Evolutionary conservation across 306 rosid genomes (phyloP).

Genomic region (Crataegus laevigata): DNA sequence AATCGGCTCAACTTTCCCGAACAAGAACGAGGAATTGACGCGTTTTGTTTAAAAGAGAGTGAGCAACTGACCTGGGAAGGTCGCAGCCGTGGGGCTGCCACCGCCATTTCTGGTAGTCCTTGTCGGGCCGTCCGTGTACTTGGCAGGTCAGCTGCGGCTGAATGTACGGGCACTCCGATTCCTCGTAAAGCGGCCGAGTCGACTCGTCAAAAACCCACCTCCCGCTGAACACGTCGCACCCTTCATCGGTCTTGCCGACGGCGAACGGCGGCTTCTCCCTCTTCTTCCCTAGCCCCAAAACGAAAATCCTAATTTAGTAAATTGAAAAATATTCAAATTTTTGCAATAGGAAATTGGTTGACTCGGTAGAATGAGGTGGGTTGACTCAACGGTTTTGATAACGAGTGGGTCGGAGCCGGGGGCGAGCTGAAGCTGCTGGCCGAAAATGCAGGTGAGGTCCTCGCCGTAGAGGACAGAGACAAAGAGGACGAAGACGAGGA

Average conservation of each 20-base stretch:
- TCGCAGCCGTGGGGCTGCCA: conserved; percentile 90
- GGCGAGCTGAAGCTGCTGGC: conserved; percentile 44
- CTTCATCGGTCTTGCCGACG: conserved; percentile 41
- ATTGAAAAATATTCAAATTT: background rate
- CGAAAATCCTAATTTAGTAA: conserved; percentile 13
- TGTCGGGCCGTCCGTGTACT: conserved; percentile 77
- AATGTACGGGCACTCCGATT: conserved; percentile 92
- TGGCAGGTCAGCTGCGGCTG: conserved; percentile 93
- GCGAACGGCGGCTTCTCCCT: conserved; percentile 49
- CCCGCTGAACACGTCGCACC: conserved; percentile 74
- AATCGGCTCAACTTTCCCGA: background rate
- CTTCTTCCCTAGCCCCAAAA: conserved; percentile 35
- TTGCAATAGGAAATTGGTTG: background rate
- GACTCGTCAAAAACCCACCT: conserved; percentile 77
- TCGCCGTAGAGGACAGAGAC: conserved; percentile 62
- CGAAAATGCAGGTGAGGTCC: conserved; percentile 59
- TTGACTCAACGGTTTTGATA: conserved; percentile 43
- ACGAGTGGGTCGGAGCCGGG: conserved; percentile 20
- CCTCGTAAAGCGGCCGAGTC: conserved; percentile 65
- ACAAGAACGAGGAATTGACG: background rate
- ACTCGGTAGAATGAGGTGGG: background rate
- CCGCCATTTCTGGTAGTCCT: conserved; percentile 64
- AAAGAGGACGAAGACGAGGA: conserved; percentile 65
- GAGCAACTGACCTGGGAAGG: conserved; percentile 57
- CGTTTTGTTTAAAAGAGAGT: background rate